phyloP scores from a whole-genome alignment of 441 rosid species.

The Syzygium malaccense region DNA sequence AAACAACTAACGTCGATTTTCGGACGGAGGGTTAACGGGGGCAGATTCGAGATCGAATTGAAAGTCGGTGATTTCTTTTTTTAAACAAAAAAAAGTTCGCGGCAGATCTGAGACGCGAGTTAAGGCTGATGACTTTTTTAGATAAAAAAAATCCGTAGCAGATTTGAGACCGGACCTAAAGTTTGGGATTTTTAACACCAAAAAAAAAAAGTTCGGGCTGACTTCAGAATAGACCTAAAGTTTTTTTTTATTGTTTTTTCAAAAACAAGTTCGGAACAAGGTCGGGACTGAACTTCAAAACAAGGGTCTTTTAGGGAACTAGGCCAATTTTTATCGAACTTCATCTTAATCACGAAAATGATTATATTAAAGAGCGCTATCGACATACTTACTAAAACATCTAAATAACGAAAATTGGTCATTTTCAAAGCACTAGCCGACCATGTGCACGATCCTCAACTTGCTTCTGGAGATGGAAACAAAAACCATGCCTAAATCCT shows the following conservation, averaged over 20 bases:
- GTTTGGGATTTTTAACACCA: too few species aligned
- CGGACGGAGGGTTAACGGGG: not conserved
- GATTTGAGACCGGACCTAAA: not conserved
- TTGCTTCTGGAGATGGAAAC: fast-evolving
- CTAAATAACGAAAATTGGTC: not conserved
- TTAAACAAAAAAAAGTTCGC: not conserved
- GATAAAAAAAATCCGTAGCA: too few species aligned
- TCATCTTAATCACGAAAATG: fast-evolving
- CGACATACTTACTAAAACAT: not conserved
- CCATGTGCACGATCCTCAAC: not conserved
- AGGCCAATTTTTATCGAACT: not conserved
- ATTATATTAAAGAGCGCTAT: not conserved
- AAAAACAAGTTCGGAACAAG: too few species aligned
- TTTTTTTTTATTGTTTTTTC: too few species aligned
- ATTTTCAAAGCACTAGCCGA: not conserved
- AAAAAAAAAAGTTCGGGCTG: too few species aligned
- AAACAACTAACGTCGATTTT: not conserved
- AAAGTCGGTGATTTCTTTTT: not conserved
- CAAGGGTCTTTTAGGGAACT: too few species aligned
- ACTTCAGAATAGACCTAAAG: too few species aligned
- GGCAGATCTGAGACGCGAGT: too few species aligned
- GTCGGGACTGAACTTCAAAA: too few species aligned
- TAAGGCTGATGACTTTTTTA: too few species aligned
- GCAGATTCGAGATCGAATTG: not conserved
- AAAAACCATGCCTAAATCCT: fast-evolving